Conservation (phyloP, 495 filamentous ascomycete genomes). For the Neurospora sp. region DNA sequence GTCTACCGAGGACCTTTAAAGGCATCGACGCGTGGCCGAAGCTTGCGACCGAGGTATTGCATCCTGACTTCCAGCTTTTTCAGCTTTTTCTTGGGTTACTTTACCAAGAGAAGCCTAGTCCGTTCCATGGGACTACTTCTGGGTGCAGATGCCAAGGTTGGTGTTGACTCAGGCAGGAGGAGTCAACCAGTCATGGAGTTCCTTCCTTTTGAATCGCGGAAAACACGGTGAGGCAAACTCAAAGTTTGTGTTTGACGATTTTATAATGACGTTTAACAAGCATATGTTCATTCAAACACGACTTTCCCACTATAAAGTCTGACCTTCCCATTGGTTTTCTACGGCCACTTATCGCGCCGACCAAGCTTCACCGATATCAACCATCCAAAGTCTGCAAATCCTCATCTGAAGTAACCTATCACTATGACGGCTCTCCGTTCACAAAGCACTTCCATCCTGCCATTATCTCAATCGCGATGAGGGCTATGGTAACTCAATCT, state of each 20-base stretch:
- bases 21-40: not conserved
- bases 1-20: not conserved
- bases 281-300: not conserved
- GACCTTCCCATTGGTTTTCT: not conserved
- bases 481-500: not conserved
- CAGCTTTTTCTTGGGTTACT: too few relatives aligned
- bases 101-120: not conserved
- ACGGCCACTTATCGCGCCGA: not conserved
- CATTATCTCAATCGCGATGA: not conserved
- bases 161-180: not conserved
- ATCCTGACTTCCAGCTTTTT: not conserved
- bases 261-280: not conserved
- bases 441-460: not conserved
- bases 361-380: not conserved
- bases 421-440: not conserved
- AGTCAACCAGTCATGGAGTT: not conserved
- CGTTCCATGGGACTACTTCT: not conserved
- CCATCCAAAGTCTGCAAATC: not conserved
- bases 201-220: not conserved
- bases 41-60: not conserved
- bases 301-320: not conserved
- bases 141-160: not conserved
- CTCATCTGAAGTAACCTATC: not conserved
- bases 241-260: not conserved
- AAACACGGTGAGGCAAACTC: not conserved